Conservation (phyloP, 2,329 filamentous ascomycete species). For the Talaromyces funiculosus region DNA sequence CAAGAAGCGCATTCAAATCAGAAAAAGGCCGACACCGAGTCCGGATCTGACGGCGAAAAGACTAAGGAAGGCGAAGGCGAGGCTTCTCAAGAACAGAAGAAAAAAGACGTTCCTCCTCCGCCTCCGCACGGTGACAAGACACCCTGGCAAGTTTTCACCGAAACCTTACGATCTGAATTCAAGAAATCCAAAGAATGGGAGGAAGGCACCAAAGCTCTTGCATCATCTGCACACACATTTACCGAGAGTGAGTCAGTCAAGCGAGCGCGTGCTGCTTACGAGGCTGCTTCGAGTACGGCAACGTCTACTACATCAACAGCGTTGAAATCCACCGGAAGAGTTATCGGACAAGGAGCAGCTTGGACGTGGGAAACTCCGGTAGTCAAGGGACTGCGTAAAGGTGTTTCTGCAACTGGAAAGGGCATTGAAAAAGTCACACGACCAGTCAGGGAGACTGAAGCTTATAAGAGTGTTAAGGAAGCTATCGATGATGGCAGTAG, state of each 20-base stretch:
- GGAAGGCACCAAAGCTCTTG: constrained; percentile 92
- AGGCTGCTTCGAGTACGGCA: constrained; percentile 77
- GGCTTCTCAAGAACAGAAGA: constrained; percentile 48
- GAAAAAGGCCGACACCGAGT: constrained; percentile 24
- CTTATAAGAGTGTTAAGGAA: constrained; percentile 88
- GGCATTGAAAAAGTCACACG: constrained; percentile 92
- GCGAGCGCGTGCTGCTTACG: constrained; percentile 77
- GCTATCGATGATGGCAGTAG: constrained; percentile 97
- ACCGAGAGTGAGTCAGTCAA: constrained; percentile 88
- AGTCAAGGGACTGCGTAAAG: constrained; percentile 83
- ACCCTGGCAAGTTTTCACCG: constrained; percentile 96
- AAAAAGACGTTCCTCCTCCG: constrained; percentile 68
- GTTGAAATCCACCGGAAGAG: constrained; percentile 77
- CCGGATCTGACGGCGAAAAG: constrained; percentile 44
- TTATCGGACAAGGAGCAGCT: constrained; percentile 80
- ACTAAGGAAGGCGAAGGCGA: constrained; percentile 33
- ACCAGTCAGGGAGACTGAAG: constrained; percentile 88
- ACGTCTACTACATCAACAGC: constrained; percentile 71
- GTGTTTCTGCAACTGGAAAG: constrained; percentile 76
- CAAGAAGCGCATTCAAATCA: constrained; percentile 29
- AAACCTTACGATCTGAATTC: constrained; percentile 91
- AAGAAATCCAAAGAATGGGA: constrained; percentile 99
- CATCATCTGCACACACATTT: constrained; percentile 82
- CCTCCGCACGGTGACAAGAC: constrained; percentile 98
- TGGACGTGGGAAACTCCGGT: constrained; percentile 98